These are phyloP conservation scores for Megacollybia platyphylla DNA, from an alignment of 1,284 basidiomycete genomes.

Conservation along the genomic window DNA sequence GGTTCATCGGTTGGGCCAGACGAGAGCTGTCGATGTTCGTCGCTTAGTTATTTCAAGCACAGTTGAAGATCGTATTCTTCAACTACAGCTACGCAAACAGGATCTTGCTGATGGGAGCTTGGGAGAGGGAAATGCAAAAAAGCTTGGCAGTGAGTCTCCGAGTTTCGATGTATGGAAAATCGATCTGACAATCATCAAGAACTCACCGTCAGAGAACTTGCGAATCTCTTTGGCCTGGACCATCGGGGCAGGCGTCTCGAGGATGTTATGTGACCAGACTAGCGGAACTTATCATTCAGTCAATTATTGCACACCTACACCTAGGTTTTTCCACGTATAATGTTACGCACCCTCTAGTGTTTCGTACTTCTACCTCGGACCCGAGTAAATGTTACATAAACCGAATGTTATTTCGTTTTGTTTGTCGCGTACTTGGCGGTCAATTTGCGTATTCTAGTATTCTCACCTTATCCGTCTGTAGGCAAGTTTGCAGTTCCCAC, in stretches of 20 bases:
- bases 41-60: constrained; percentile 45
- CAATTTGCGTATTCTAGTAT: too few species aligned
- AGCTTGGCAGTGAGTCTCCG: constrained; percentile 35
- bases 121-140: constrained; percentile 45
- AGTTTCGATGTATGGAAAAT: constrained; percentile 3
- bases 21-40: constrained; percentile 39
- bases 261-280: background rate
- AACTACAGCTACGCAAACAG: constrained; percentile 45
- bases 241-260: constrained; percentile 18
- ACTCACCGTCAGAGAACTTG: constrained; percentile 27
- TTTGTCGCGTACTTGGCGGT: too few species aligned
- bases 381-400: too few species aligned
- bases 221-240: constrained; percentile 34
- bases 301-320: too few species aligned
- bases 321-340: too few species aligned
- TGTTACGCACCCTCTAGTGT: too few species aligned
- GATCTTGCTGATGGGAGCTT: constrained; percentile 45
- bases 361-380: too few species aligned
- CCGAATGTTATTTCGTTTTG: too few species aligned
- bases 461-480: too few species aligned
- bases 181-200: constrained; percentile 14
- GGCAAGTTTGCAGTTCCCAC: too few species aligned
- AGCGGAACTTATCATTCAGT: too few species aligned
- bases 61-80: constrained; percentile 47
- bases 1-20: constrained; percentile 43